A percentile compares a stretch with the other conserved stretches of the same genome.
These are phyloP conservation scores for Melampsora occidentalis DNA, from an alignment of 1,284 basidiomycete species.

Conservation along the genomic window DNA sequence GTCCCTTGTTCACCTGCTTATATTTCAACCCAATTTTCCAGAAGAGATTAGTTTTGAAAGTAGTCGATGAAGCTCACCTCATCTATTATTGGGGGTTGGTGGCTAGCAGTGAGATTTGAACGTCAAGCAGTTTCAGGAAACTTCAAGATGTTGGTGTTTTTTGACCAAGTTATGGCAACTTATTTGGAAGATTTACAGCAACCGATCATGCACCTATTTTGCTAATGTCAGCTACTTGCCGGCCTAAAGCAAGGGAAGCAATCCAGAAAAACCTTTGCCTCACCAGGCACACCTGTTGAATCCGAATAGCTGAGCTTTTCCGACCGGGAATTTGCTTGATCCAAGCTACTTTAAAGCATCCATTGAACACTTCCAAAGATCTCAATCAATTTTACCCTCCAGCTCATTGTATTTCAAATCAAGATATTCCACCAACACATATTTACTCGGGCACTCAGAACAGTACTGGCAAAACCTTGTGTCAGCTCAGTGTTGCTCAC, in stretches of 20 bases:
- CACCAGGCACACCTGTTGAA: background rate
- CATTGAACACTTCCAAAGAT: background rate
- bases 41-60: background rate
- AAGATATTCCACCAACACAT: background rate
- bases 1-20: no score
- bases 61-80: no score
- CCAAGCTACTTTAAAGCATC: background rate
- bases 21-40: background rate
- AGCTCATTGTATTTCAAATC: background rate
- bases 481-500: background rate
- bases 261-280: constrained; percentile 13
- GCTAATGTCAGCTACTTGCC: constrained; percentile 8
- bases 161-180: constrained; percentile 9
- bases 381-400: background rate
- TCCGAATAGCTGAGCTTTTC: constrained; percentile 1
- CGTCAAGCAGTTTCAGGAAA: no score
- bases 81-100: background rate
- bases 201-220: background rate
- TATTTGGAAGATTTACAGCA: background rate
- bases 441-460: background rate
- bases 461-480: background rate
- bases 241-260: constrained; percentile 4
- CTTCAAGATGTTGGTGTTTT: background rate
- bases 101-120: background rate
- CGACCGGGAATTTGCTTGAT: constrained; percentile 8